These are phyloP conservation scores for Tulasnella sp. DNA, from an alignment of 768 basidiomycete genomes.

Conservation along the genomic window DNA sequence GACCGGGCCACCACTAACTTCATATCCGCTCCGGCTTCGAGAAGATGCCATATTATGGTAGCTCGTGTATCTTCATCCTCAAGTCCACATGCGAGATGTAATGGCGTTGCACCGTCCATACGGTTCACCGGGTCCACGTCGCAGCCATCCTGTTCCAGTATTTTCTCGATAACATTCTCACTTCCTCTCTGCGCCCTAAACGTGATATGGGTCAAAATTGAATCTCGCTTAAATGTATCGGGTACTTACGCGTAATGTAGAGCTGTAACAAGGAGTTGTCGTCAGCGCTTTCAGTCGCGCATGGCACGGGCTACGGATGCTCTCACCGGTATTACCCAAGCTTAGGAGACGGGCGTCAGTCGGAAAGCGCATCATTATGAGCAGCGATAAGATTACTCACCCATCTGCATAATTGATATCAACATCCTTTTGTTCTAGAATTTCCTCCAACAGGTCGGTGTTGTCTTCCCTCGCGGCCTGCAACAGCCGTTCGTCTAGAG, in stretches of 20 bases:
- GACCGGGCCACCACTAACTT: constrained; percentile 51
- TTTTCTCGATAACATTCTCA: constrained; percentile 66
- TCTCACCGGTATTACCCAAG: constrained; percentile 79
- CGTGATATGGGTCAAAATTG: neutral
- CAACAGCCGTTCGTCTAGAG: constrained; percentile 68
- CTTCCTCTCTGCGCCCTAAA: constrained; percentile 58
- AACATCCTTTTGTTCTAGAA: constrained; percentile 55
- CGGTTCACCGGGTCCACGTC: constrained; percentile 80
- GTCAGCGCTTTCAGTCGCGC: neutral
- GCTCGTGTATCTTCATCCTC: constrained; percentile 58
- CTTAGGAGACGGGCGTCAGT: constrained; percentile 38
- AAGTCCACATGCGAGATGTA: constrained; percentile 68
- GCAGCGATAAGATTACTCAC: constrained; percentile 51
- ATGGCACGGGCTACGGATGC: no score
- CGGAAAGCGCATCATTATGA: neutral
- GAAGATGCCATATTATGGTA: constrained; percentile 61
- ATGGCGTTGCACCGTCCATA: constrained; percentile 72
- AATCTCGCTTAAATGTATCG: constrained; percentile 39
- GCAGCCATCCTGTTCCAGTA: constrained; percentile 73
- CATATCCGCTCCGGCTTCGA: constrained; percentile 80
- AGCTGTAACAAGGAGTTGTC: neutral
- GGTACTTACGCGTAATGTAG: constrained; percentile 24
- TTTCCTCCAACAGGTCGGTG: constrained; percentile 64
- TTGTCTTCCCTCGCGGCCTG: constrained; percentile 75
- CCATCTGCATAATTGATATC: constrained; percentile 81